These are phyloP conservation scores for Hevea brasiliensis DNA, from an alignment of 345 rosid species.

Conservation along the genomic window DNA sequence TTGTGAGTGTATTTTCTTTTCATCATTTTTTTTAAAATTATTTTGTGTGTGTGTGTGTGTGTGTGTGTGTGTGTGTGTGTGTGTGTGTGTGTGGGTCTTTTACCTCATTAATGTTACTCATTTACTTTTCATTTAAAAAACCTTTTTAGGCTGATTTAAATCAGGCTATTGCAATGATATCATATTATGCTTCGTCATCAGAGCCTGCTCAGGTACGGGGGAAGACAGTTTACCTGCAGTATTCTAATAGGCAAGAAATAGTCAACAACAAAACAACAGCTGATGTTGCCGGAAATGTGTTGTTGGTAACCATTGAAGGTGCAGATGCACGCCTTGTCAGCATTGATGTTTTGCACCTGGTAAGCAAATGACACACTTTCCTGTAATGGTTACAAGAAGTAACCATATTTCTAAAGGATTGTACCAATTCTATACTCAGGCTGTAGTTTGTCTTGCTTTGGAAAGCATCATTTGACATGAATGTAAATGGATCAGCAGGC, in stretches of 20 bases:
- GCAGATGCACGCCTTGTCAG: constrained; percentile 94
- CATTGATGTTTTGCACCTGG: constrained; percentile 98
- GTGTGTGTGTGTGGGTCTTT: neutral
- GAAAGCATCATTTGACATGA: constrained; percentile 77
- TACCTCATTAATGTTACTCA: constrained; percentile 4
- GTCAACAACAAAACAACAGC: constrained; percentile 97
- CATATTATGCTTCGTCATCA: constrained; percentile 91
- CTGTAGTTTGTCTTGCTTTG: constrained; percentile 65
- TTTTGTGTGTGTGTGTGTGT: too few relatives aligned
- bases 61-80: too few relatives aligned
- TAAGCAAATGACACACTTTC: constrained; percentile 42
- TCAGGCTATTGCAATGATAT: constrained; percentile 98
- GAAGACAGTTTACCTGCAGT: constrained; percentile 96
- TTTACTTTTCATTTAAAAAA: neutral
- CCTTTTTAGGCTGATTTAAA: constrained; percentile 77
- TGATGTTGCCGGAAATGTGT: constrained; percentile 96
- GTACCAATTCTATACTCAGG: constrained; percentile 58
- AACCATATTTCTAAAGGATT: constrained; percentile 37
- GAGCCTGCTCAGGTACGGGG: constrained; percentile 99
- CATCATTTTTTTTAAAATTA: too few relatives aligned
- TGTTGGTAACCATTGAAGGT: constrained; percentile 92
- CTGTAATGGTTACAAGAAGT: constrained; percentile 37
- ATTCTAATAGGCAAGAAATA: constrained; percentile 96
- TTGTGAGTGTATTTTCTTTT: constrained; percentile 52
- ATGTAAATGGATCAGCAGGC: constrained; percentile 99